Conservation (phyloP, 495 filamentous ascomycete genomes). For the Emericellopsis terricola region DNA sequence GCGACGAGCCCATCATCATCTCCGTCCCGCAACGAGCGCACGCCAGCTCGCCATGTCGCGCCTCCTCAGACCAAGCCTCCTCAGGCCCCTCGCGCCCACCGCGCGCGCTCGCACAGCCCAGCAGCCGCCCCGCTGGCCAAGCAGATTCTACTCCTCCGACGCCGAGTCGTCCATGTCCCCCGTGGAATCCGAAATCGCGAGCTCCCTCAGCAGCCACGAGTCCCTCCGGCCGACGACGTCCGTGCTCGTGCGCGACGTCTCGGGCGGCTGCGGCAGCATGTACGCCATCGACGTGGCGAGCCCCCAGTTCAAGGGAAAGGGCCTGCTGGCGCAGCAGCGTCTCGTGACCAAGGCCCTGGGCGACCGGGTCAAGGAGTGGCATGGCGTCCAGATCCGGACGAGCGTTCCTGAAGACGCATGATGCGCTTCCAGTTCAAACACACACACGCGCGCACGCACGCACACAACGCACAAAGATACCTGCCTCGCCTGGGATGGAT, state of each 20-base stretch:
- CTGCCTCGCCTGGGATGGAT: no score
- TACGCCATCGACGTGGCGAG: conserved; percentile 55
- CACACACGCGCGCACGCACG: not conserved
- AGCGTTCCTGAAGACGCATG: conserved; percentile 13
- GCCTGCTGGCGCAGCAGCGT: conserved; percentile 54
- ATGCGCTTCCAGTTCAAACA: no score
- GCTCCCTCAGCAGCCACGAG: conserved; percentile 21
- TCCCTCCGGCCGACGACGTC: conserved; percentile 13
- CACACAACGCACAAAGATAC: not conserved
- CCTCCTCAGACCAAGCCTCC: no score
- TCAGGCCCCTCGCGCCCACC: no score
- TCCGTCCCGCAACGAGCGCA: no score
- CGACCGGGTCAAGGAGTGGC: conserved; percentile 58
- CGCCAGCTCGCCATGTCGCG: no score
- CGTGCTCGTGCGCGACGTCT: conserved; percentile 51
- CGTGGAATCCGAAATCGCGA: conserved; percentile 27
- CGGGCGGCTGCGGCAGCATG: conserved; percentile 66
- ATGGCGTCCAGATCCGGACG: conserved; percentile 57
- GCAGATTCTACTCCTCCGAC: not conserved
- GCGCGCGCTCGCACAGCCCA: no score
- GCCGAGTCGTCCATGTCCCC: conserved; percentile 16
- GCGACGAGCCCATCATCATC: no score
- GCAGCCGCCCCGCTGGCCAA: no score
- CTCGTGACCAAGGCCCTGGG: conserved; percentile 48
- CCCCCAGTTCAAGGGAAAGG: conserved; percentile 42